Conservation (phyloP, 805 yeast species). For the Maudiozyma barnettii region DNA sequence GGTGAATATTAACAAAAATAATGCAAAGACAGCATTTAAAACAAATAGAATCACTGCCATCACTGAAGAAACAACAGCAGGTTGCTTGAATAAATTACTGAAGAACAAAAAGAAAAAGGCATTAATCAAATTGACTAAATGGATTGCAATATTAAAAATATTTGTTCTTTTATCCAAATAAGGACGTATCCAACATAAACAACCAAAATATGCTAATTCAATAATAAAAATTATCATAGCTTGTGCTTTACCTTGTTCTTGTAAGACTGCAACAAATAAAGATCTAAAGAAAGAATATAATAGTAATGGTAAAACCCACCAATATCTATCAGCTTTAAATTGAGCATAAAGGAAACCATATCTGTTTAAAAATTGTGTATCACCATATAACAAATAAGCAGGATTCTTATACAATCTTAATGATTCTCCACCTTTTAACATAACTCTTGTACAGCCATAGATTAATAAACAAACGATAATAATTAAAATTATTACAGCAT, state of each 20-base stretch:
- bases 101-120: conserved; percentile 83
- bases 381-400: conserved; percentile 84
- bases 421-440: conserved; percentile 66
- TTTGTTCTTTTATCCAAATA: conserved; percentile 93
- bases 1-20: conserved; percentile 73
- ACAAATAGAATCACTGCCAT: conserved; percentile 87
- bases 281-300: conserved; percentile 63
- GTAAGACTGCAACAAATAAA: conserved; percentile 79
- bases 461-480: conserved; percentile 49
- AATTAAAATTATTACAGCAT: conserved; percentile 63
- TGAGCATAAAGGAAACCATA: conserved; percentile 91
- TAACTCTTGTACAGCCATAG: conserved; percentile 69
- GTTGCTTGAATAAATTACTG: conserved; percentile 74
- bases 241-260: conserved; percentile 69
- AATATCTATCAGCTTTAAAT: conserved; percentile 78
- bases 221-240: conserved; percentile 66
- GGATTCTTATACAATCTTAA: conserved; percentile 72
- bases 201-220: conserved; percentile 61
- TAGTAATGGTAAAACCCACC: conserved; percentile 63
- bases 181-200: conserved; percentile 67
- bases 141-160: conserved; percentile 80
- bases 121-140: conserved; percentile 70
- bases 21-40: conserved; percentile 80
- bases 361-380: conserved; percentile 65
- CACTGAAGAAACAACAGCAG: conserved; percentile 80